phyloP scores from a whole-genome alignment of 2,329 filamentous ascomycete species.

The Beauveria asiatica region DNA sequence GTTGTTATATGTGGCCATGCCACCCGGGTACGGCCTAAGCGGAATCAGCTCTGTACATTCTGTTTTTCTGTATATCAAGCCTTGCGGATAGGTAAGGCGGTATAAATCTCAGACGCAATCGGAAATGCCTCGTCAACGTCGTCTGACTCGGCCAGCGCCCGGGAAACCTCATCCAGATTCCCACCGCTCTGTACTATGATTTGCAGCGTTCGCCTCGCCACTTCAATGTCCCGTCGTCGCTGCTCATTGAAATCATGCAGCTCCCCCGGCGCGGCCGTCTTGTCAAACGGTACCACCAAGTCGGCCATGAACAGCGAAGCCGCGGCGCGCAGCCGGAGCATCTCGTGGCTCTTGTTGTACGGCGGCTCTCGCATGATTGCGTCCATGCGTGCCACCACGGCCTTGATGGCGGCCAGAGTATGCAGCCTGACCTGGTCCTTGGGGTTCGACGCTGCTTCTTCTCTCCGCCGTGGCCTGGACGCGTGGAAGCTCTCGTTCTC shows the following conservation, averaged over 20 bases:
- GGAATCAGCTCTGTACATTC: too few species aligned
- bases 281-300: conserved; percentile 39
- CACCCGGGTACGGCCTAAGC: too few species aligned
- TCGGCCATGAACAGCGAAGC: conserved; percentile 68
- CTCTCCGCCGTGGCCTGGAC: not conserved
- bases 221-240: conserved; percentile 21
- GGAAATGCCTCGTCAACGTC: conserved; percentile 10
- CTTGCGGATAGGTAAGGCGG: conserved; percentile 23
- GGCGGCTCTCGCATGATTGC: conserved; percentile 59
- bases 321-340: conserved; percentile 66
- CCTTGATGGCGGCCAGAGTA: conserved; percentile 51
- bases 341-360: conserved; percentile 56
- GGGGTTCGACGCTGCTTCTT: not conserved
- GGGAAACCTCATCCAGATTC: conserved; percentile 19
- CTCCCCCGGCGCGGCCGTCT: conserved; percentile 22
- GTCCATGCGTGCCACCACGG: conserved; percentile 63
- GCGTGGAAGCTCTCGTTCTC: conserved; percentile 12
- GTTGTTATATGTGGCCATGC: too few species aligned
- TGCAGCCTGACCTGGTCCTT: conserved; percentile 34
- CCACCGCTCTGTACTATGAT: conserved; percentile 22
- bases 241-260: conserved; percentile 21
- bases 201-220: conserved; percentile 19
- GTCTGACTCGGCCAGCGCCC: conserved; percentile 19
- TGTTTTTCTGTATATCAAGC: not conserved
- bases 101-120: conserved; percentile 21